These are phyloP conservation scores for Cordyceps fumosorosea DNA, from an alignment of 2,329 filamentous ascomycete species.

Conservation along the genomic window DNA sequence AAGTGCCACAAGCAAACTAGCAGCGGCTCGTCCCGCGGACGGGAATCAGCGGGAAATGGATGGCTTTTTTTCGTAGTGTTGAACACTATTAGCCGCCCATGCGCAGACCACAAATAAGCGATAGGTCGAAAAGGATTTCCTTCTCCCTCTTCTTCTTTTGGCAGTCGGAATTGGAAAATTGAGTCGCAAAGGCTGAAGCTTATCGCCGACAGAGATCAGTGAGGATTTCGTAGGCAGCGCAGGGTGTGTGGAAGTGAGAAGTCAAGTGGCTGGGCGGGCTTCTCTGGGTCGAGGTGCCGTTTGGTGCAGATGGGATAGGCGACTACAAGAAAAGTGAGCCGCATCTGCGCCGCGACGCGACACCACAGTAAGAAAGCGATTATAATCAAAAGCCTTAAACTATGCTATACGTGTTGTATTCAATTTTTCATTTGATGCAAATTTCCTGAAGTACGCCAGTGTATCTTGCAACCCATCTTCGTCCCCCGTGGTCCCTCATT, in stretches of 20 bases:
- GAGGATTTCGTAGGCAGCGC: not conserved
- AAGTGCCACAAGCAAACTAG: not conserved
- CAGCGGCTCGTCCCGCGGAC: constrained; percentile 11
- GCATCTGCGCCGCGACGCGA: not conserved
- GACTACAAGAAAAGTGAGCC: constrained; percentile 4
- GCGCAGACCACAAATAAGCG: no score
- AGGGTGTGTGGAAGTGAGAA: constrained; percentile 5
- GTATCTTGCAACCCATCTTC: not conserved
- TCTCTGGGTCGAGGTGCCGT: constrained; percentile 1
- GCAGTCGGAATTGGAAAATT: not conserved
- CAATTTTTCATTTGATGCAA: not conserved
- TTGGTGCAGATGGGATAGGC: constrained; percentile 10
- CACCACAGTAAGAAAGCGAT: not conserved
- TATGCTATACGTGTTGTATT: not conserved
- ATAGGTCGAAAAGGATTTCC: no score
- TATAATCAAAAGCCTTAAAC: not conserved
- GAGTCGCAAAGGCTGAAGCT: not conserved
- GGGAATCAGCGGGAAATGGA: not conserved
- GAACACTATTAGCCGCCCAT: not conserved
- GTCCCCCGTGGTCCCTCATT: not conserved
- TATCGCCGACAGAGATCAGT: not conserved
- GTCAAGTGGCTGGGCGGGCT: constrained; percentile 13
- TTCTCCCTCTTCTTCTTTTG: no score
- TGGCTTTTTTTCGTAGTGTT: not conserved
- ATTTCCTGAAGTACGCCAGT: constrained; percentile 1